A percentile compares a stretch with the other conserved stretches of the same genome.
phyloP scores from a whole-genome alignment of 345 rosid species.

The Ceriops tagal region DNA sequence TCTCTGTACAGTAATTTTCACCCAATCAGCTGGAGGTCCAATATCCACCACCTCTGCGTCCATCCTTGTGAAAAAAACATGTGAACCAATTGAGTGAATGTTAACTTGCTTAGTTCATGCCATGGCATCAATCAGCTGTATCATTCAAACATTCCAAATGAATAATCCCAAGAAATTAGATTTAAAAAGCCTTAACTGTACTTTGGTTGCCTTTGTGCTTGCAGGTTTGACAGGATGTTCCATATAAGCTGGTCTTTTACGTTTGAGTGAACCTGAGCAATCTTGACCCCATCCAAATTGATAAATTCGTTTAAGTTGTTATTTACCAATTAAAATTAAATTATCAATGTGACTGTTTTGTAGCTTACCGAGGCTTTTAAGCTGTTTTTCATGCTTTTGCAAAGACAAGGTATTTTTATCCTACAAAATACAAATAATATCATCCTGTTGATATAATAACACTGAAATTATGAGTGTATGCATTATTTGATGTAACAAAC shows the following conservation, averaged over 20 bases:
- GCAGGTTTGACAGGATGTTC: constrained; percentile 46
- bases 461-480: too few relatives aligned
- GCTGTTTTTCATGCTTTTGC: constrained; percentile 60
- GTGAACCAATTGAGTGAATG: not conserved
- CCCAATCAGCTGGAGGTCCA: constrained; percentile 74
- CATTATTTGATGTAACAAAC: constrained; percentile 19
- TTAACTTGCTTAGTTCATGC: not conserved
- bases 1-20: constrained; percentile 63
- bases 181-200: constrained; percentile 51
- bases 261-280: constrained; percentile 64
- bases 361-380: constrained; percentile 50
- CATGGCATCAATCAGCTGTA: not conserved
- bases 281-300: not conserved
- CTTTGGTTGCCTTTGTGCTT: constrained; percentile 41
- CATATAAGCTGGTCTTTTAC: constrained; percentile 52
- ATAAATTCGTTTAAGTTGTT: not conserved
- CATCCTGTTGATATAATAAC: not conserved
- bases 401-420: constrained; percentile 41
- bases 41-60: constrained; percentile 49
- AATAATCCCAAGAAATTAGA: constrained; percentile 8
- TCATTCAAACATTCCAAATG: not conserved
- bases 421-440: constrained; percentile 25
- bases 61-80: constrained; percentile 36
- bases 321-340: constrained; percentile 7
- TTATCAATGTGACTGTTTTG: constrained; percentile 10